Evolutionary conservation across 2,329 filamentous ascomycete genomes (phyloP).

Genomic region (Dothideomycetes sp.): DNA sequence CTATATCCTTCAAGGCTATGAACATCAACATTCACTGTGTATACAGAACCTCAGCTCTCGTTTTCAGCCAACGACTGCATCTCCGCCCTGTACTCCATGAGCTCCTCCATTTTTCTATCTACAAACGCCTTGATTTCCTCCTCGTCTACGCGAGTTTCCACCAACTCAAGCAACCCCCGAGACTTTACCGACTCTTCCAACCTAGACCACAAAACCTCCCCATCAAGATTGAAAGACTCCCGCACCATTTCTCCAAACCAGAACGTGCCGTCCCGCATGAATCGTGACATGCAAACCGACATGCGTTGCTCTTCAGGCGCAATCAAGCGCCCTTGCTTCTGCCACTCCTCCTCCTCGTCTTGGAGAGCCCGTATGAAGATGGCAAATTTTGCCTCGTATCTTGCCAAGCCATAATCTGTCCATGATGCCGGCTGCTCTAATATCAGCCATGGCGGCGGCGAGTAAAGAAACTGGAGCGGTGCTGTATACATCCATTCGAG

Average conservation of each 20-base stretch:
- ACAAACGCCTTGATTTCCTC: no score
- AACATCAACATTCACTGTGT: no score
- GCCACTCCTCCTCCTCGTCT: neutral
- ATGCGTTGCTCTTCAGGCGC: neutral
- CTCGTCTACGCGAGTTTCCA: no score
- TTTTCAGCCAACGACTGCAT: no score
- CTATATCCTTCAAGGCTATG: no score
- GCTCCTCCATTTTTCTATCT: no score
- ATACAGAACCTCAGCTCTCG: no score
- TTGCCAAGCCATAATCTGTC: neutral
- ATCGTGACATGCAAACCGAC: neutral
- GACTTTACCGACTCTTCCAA: neutral
- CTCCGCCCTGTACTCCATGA: no score
- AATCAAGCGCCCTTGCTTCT: neutral
- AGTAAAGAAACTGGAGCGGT: slow-evolving; percentile 13
- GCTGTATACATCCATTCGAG: slow-evolving; percentile 16
- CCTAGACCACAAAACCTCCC: neutral
- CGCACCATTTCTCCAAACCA: neutral
- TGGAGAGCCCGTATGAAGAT: neutral
- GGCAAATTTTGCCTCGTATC: neutral
- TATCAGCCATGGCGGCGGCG: slow-evolving; percentile 10
- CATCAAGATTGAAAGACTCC: slow-evolving; percentile 2
- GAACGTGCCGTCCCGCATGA: neutral
- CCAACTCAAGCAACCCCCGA: no score
- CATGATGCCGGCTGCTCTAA: neutral